A percentile compares a stretch with the other conserved stretches of the same genome.
Conservation (phyloP, 2,329 filamentous ascomycete genomes). For the Nothophaeocryptopus gaeumannii region DNA sequence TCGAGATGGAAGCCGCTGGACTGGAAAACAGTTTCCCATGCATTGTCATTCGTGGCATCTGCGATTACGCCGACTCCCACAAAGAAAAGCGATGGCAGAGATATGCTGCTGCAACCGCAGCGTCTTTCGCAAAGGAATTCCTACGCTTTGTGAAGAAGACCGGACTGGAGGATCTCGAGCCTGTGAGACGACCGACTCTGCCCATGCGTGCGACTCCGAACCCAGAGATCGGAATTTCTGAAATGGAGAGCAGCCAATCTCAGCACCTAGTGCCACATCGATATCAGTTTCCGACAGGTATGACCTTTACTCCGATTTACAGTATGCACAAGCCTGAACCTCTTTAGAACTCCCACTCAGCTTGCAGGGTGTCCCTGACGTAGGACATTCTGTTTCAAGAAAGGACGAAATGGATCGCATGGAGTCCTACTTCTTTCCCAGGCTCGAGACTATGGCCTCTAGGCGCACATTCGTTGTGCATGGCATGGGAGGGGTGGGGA, state of each 20-base stretch:
- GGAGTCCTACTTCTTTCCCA: neutral
- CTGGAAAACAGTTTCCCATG: slow-evolving; percentile 26
- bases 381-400: neutral
- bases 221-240: too few species aligned
- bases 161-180: neutral
- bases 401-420: neutral
- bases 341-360: neutral
- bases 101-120: slow-evolving; percentile 24
- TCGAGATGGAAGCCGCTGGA: slow-evolving; percentile 30
- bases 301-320: neutral
- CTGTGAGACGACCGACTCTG: neutral
- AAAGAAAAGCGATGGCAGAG: slow-evolving; percentile 27
- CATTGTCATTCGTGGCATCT: slow-evolving; percentile 27
- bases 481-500: slow-evolving; percentile 33
- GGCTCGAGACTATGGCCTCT: neutral
- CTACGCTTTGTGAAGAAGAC: neutral
- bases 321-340: neutral
- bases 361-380: neutral
- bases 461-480: slow-evolving; percentile 20
- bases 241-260: too few species aligned
- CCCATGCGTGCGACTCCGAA: too few species aligned
- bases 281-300: too few species aligned
- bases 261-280: too few species aligned
- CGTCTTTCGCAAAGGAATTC: slow-evolving; percentile 24
- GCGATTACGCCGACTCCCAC: slow-evolving; percentile 28